Conservation (phyloP, 495 filamentous ascomycete genomes). For the Neurospora africana region DNA sequence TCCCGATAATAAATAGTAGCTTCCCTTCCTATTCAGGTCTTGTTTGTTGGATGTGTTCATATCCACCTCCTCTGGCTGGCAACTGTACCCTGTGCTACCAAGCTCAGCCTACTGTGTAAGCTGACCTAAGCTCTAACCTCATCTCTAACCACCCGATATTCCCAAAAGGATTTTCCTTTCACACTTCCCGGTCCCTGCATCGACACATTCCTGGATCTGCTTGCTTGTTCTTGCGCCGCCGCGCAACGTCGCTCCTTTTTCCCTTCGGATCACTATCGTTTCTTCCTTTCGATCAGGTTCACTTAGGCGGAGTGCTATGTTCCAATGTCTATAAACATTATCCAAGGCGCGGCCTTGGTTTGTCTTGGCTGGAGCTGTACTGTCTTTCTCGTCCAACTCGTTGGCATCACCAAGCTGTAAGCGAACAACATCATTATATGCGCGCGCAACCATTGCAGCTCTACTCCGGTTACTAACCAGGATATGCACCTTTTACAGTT, state of each 20-base stretch:
- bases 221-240: neutral
- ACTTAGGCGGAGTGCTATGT: conserved; percentile 13
- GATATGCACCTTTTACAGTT: conserved; percentile 22
- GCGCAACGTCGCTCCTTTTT: neutral
- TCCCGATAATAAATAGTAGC: neutral
- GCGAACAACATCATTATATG: conserved; percentile 4
- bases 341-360: conserved; percentile 32
- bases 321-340: conserved; percentile 24
- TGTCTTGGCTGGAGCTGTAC: conserved; percentile 40
- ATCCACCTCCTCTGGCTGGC: neutral
- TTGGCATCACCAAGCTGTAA: conserved; percentile 44
- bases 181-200: neutral
- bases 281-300: neutral
- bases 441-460: neutral
- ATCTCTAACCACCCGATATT: neutral
- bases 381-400: conserved; percentile 37
- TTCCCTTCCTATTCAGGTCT: neutral
- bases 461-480: conserved; percentile 6
- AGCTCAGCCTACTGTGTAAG: neutral
- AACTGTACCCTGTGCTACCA: neutral
- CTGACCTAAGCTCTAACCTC: neutral
- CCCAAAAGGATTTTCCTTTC: neutral
- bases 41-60: neutral
- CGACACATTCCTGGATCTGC: neutral
- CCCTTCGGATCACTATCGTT: neutral